A percentile compares a stretch with the other conserved stretches of the same genome.
These are phyloP conservation scores for Eragrostis tef DNA, from an alignment of 202 grass and related monocot genomes.

Conservation along the genomic window DNA sequence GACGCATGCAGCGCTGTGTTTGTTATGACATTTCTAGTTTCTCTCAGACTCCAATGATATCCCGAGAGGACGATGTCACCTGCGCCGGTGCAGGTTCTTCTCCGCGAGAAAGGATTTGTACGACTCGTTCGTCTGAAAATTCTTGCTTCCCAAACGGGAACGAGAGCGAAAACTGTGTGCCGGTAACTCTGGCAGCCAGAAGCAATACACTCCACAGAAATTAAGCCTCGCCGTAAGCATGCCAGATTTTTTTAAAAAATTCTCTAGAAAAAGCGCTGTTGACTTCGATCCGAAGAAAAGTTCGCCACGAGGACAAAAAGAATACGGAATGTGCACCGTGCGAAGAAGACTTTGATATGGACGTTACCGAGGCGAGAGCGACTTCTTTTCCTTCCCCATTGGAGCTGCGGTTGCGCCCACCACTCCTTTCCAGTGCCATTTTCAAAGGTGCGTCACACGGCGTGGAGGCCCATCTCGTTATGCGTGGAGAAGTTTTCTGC, in stretches of 20 bases:
- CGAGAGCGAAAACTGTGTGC: too few species aligned
- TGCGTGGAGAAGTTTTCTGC: not conserved
- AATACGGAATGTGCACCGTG: not conserved
- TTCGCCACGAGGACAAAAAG: not conserved
- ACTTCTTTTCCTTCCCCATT: not conserved
- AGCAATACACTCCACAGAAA: not conserved
- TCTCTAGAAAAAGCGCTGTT: not conserved
- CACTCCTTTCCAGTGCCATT: not conserved
- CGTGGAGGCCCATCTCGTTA: not conserved
- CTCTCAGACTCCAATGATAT: not conserved
- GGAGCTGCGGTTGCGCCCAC: not conserved
- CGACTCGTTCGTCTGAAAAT: not conserved
- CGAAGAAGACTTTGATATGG: not conserved
- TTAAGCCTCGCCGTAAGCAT: not conserved
- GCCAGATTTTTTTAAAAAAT: not conserved
- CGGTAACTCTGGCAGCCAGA: not conserved
- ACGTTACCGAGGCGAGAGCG: not conserved
- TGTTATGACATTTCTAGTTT: not conserved
- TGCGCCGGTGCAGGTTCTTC: not conserved
- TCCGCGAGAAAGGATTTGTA: not conserved
- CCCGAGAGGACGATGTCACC: not conserved
- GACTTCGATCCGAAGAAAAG: conserved; percentile 3
- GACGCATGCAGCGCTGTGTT: not conserved
- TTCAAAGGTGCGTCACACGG: not conserved
- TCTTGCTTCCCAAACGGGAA: not conserved